Evolutionary conservation across 179 eudicot genomes (phyloP).

Genomic region (Beta corolliflora): DNA sequence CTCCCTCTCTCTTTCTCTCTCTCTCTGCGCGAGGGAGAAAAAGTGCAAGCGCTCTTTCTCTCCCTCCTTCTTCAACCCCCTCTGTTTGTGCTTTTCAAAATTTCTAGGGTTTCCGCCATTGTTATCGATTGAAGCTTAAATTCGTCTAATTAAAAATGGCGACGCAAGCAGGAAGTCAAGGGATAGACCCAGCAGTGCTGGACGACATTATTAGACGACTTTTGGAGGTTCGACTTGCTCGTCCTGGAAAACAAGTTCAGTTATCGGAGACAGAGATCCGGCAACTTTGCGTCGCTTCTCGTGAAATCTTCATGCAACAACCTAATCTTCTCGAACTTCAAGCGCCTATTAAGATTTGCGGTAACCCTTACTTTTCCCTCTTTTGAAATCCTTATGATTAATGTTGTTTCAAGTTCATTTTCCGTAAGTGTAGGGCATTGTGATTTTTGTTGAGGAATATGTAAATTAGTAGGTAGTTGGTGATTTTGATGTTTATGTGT

Average conservation of each 20-base stretch:
- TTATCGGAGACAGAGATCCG: slow-evolving; percentile 87
- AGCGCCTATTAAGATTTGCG: slow-evolving; percentile 92
- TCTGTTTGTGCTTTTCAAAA: background rate
- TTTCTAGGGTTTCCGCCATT: slow-evolving; percentile 30
- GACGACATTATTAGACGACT: slow-evolving; percentile 82
- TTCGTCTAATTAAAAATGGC: slow-evolving; percentile 17
- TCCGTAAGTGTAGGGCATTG: background rate
- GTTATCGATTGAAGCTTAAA: background rate
- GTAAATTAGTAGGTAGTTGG: background rate
- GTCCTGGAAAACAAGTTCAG: slow-evolving; percentile 84
- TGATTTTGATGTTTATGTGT: no score
- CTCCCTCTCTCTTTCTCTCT: background rate
- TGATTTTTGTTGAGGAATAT: background rate
- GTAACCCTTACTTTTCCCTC: slow-evolving; percentile 31
- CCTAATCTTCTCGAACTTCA: slow-evolving; percentile 90
- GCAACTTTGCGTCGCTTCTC: slow-evolving; percentile 76
- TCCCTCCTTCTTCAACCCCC: background rate
- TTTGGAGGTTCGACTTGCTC: slow-evolving; percentile 65
- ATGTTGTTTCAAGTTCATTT: background rate
- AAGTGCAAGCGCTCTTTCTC: background rate
- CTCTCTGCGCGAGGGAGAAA: slow-evolving; percentile 6
- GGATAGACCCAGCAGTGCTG: slow-evolving; percentile 58
- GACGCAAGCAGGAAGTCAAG: slow-evolving; percentile 24
- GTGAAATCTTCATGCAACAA: slow-evolving; percentile 67
- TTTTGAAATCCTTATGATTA: background rate